Evolutionary conservation across 768 basidiomycete genomes (phyloP).

Genomic region (Hebeloma cylindrosporum): DNA sequence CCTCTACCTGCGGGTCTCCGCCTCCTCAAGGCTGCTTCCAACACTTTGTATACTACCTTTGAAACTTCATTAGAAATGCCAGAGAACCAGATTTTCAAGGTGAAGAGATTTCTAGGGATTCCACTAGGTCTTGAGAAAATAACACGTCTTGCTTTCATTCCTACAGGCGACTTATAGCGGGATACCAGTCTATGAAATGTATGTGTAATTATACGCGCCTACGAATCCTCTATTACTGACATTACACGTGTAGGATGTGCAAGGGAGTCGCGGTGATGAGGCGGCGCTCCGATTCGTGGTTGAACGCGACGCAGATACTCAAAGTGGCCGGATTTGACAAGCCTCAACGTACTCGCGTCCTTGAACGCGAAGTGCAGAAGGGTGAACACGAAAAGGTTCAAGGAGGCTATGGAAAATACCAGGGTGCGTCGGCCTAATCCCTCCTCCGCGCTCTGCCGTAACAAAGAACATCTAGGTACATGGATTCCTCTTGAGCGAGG

Average conservation of each 20-base stretch:
- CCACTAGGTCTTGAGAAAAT: conserved; percentile 17
- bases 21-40: not conserved
- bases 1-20: conserved; percentile 1
- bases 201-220: conserved; percentile 40
- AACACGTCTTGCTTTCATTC: conserved; percentile 24
- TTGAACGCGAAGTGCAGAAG: conserved; percentile 98
- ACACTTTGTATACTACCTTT: conserved; percentile 2
- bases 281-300: conserved; percentile 92
- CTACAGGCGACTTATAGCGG: conserved; percentile 87
- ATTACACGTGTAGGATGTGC: conserved; percentile 74
- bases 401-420: conserved; percentile 99
- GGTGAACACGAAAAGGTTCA: conserved; percentile 99
- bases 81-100: conserved; percentile 89
- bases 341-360: conserved; percentile 93
- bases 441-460: conserved; percentile 13
- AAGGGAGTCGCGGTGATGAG: conserved; percentile 98
- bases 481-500: conserved; percentile 98
- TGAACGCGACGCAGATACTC: conserved; percentile 98
- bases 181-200: conserved; percentile 93
- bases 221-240: conserved; percentile 27
- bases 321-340: conserved; percentile 99
- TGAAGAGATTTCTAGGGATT: conserved; percentile 27
- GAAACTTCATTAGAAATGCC: conserved; percentile 50
- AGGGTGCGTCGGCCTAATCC: conserved; percentile 58
- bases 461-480: conserved; percentile 62